Base-by-base conservation (phyloP, 306 rosid genomes). In the Canavalia gladiata region DNA sequence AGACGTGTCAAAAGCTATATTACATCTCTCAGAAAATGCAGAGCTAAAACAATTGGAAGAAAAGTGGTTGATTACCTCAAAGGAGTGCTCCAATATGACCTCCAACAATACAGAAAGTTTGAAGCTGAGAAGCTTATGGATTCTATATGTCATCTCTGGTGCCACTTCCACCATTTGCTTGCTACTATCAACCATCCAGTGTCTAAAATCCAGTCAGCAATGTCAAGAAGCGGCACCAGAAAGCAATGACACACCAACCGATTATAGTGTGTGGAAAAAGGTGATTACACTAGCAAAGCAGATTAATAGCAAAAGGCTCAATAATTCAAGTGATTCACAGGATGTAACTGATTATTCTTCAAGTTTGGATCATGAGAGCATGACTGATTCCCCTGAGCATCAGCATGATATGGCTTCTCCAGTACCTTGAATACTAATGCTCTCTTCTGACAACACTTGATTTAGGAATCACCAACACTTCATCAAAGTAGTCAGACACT, bases 1-100 rank as follows among this genome's bases (percentile, higher is more conserved):
- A 84, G 96, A 93, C 37, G 75, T 93, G 50, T 88, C 96, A 5
- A 72, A 56, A 77, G 90, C 88, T 42, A 87, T 93, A 73, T 82
- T 91, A 46, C 7, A 72, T 42, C 87, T 93, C 13, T 72, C 80
- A 55, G 90, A 89, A 59, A 1, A 79, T 0, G 94, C 90, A 58
- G 55, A 63, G 1, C 4, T 93, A 39, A 88, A 66, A 34, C 2
- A 2, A 33, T 82, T 91, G 64, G 82, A 91, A 83, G 77, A 80
- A 0, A 1, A 58, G 39, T 91, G 90, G 83, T 81, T 93, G 45
- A 56, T 46, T 67, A 75, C 25, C 82, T 76, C 30, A 39, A 68
- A 0, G 1, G 71, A 56, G 37, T 86, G 97, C 80, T 25, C 87
- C 50, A 71, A 10, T 56, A 4, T 30, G 68, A 54, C 74, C 31